These are phyloP conservation scores for Tilletia caries DNA, from an alignment of 1,284 basidiomycete genomes.

Conservation along the genomic window DNA sequence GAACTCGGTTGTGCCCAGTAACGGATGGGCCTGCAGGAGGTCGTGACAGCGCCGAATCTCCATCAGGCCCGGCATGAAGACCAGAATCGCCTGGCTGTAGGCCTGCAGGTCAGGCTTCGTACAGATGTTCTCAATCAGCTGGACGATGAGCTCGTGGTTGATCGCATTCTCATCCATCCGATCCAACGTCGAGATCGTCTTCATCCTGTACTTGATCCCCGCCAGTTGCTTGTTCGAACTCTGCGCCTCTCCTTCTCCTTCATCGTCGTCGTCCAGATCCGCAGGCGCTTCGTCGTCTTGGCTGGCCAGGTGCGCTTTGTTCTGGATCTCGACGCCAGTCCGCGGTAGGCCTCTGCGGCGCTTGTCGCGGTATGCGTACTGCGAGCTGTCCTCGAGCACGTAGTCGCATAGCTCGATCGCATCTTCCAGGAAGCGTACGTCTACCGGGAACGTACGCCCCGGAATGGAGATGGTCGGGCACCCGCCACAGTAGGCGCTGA, in stretches of 20 bases:
- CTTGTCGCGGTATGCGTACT: slow-evolving; percentile 64
- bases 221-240: neutral
- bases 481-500: slow-evolving; percentile 85
- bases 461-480: slow-evolving; percentile 77
- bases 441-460: slow-evolving; percentile 94
- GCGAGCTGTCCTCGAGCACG: slow-evolving; percentile 71
- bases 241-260: slow-evolving; percentile 59
- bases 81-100: slow-evolving; percentile 77
- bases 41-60: slow-evolving; percentile 90
- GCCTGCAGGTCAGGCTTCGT: slow-evolving; percentile 59
- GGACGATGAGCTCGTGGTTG: slow-evolving; percentile 62
- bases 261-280: slow-evolving; percentile 70
- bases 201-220: slow-evolving; percentile 63
- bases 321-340: slow-evolving; percentile 57
- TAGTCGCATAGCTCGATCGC: slow-evolving; percentile 83
- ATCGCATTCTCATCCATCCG: slow-evolving; percentile 84
- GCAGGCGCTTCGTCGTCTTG: slow-evolving; percentile 67
- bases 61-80: slow-evolving; percentile 82
- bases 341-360: slow-evolving; percentile 47
- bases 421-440: slow-evolving; percentile 83
- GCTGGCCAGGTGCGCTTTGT: neutral
- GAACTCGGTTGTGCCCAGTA: slow-evolving; percentile 71
- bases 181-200: slow-evolving; percentile 77
- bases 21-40: slow-evolving; percentile 70
- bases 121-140: slow-evolving; percentile 83